Base-by-base conservation (phyloP, 208 protist species). In the Acanthamoeba lenticulata region DNA sequence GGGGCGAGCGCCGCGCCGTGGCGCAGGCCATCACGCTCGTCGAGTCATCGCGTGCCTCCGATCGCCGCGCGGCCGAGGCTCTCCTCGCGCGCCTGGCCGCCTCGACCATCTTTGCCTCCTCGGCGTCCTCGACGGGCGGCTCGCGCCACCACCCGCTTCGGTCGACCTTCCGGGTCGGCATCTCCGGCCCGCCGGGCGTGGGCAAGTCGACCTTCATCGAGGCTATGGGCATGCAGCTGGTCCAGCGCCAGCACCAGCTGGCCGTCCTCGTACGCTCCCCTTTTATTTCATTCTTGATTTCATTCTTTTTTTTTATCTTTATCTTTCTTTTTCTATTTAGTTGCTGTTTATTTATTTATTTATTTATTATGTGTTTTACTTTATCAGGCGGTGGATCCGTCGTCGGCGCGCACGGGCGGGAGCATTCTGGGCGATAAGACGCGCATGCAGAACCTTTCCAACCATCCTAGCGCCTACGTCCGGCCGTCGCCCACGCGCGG, bases 391-490 rank as follows among this genome's bases (percentile, higher is more conserved):
- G 97, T 99, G 34, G 99, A 99, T 94, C 99, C 99, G 15, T 98
- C 97, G 32, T 98, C 97, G 3, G 92, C 96, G 34, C 95, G 96
- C 32, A 98, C 97, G 0, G 97, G 98, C 62, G 99, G 98, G 21
- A 98, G 97, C 95, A 99, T 99, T 29, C 94, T 99, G 1, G 99
- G 98, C 13, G 99, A 99, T 95, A 99, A 99, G 94, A 99, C 98
- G 2, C 96, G 98, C 45, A 99, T 99, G 99, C 72, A 94, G 21
- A 96, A 97, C 83, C 96, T 99, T 0, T 95, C 98, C n/a, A 95
- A 83, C 0, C 88, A 99, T 85, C 79, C 74, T 1, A 97, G 97
- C 62, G 98, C 98, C 17, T 99, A 97, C 94, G 97, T 99, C 7
- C 97, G 99, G 1, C 98, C 98, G 7, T 98, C 98, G 0, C 97